Percentiles rank a stretch among this genome's conserved stretches.
Evolutionary conservation across 1,139 yeast genomes (phyloP).

Genomic region (Williopsis jadinii): DNA sequence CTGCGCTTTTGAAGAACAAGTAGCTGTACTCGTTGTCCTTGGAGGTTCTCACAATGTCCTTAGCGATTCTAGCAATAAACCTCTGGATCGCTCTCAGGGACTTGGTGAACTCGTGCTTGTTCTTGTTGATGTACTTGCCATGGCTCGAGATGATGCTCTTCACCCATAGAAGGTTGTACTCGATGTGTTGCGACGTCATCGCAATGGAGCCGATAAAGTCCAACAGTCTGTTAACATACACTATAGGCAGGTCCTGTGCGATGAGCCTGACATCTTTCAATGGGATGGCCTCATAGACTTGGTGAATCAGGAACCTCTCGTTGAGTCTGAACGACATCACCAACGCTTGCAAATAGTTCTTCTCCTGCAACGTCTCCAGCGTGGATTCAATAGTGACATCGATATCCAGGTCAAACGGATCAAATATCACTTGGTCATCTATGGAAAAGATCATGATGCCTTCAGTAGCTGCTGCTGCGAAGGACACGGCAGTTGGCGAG

Average conservation of each 20-base stretch:
- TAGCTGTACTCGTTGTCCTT: constrained; percentile 50
- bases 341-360: constrained; percentile 71
- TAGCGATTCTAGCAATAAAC: constrained; percentile 66
- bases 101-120: constrained; percentile 59
- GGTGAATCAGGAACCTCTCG: constrained; percentile 66
- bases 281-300: constrained; percentile 74
- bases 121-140: constrained; percentile 63
- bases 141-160: constrained; percentile 60
- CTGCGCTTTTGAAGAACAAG: constrained; percentile 34
- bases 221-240: constrained; percentile 65
- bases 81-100: constrained; percentile 69
- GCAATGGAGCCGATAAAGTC: constrained; percentile 65
- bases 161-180: constrained; percentile 80
- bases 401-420: constrained; percentile 91
- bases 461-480: constrained; percentile 95
- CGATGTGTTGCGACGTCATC: constrained; percentile 77
- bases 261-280: constrained; percentile 63
- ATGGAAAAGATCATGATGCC: constrained; percentile 81
- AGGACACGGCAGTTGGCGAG: constrained; percentile 86
- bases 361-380: constrained; percentile 52
- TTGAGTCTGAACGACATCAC: constrained; percentile 93
- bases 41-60: constrained; percentile 57
- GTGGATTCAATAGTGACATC: constrained; percentile 86
- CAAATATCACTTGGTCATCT: constrained; percentile 71
- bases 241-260: constrained; percentile 60